Evolutionary conservation across 129 eudicot genomes (phyloP).

Genomic region (Centrapalus pauciflorus): DNA sequence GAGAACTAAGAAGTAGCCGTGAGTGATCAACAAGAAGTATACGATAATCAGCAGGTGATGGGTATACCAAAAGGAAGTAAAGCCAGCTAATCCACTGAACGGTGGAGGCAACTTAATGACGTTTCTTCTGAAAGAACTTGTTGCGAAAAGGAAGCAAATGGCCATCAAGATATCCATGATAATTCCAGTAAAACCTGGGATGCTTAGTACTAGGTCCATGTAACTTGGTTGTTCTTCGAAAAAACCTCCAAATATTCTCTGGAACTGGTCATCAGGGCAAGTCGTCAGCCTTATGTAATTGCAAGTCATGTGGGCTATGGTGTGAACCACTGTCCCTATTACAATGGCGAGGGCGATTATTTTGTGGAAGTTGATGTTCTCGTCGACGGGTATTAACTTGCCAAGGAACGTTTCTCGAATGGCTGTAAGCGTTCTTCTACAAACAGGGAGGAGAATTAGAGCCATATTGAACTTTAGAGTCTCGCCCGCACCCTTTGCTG

Average conservation of each 20-base stretch:
- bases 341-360: slow-evolving; percentile 44
- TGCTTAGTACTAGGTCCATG: slow-evolving; percentile 34
- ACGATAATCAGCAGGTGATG: slow-evolving; percentile 80
- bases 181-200: slow-evolving; percentile 63
- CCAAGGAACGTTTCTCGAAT: slow-evolving; percentile 44
- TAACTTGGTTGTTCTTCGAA: slow-evolving; percentile 63
- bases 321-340: slow-evolving; percentile 36
- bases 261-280: slow-evolving; percentile 34
- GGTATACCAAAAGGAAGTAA: slow-evolving; percentile 94
- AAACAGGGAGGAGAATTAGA: slow-evolving; percentile 57
- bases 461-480: slow-evolving; percentile 77
- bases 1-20: slow-evolving; percentile 75
- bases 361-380: slow-evolving; percentile 55
- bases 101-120: slow-evolving; percentile 67
- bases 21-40: slow-evolving; percentile 58
- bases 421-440: slow-evolving; percentile 51
- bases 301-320: slow-evolving; percentile 35
- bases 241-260: slow-evolving; percentile 35
- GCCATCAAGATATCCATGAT: slow-evolving; percentile 62
- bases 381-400: slow-evolving; percentile 45
- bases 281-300: slow-evolving; percentile 32
- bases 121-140: slow-evolving; percentile 80
- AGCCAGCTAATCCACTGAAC: slow-evolving; percentile 66
- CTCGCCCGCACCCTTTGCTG: slow-evolving; percentile 62
- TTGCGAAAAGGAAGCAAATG: slow-evolving; percentile 65